phyloP scores from a whole-genome alignment of 148 eudicot species.

The Persicaria tinctoria region DNA sequence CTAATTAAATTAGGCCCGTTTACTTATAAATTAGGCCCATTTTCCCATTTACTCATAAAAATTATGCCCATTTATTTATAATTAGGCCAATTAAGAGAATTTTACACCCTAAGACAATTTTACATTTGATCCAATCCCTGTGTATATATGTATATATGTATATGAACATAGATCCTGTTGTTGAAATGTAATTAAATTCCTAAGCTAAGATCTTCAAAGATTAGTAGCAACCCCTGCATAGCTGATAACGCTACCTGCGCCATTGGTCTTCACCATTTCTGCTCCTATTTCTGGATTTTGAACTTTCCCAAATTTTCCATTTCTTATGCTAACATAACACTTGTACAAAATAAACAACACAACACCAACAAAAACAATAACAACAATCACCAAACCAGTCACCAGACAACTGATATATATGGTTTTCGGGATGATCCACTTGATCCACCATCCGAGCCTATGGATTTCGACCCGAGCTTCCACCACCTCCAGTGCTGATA shows the following conservation, averaged over 20 bases:
- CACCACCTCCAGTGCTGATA: constrained; percentile 6
- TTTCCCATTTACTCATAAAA: too few relatives aligned
- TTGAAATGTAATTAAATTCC: too few relatives aligned
- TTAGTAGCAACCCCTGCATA: constrained; percentile 26
- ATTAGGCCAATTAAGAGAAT: too few relatives aligned
- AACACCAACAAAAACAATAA: constrained; percentile 18
- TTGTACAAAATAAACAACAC: constrained; percentile 21
- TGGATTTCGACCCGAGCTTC: constrained; percentile 14
- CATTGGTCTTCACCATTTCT: constrained; percentile 20
- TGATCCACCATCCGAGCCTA: not conserved
- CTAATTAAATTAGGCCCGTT: too few relatives aligned
- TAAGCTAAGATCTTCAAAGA: too few relatives aligned
- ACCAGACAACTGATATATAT: constrained; percentile 24
- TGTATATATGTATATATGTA: too few relatives aligned
- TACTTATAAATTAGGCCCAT: too few relatives aligned
- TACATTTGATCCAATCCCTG: too few relatives aligned
- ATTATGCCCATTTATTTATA: too few relatives aligned
- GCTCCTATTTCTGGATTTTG: constrained; percentile 18
- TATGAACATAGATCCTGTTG: too few relatives aligned
- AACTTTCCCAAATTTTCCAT: constrained; percentile 16
- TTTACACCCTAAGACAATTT: too few relatives aligned
- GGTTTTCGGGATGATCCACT: constrained; percentile 12
- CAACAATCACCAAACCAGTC: constrained; percentile 28
- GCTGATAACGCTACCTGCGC: constrained; percentile 15
- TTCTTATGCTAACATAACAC: constrained; percentile 16